Base-by-base conservation (phyloP, 257 asterid genomes). In the Phtheirospermum japonicum region DNA sequence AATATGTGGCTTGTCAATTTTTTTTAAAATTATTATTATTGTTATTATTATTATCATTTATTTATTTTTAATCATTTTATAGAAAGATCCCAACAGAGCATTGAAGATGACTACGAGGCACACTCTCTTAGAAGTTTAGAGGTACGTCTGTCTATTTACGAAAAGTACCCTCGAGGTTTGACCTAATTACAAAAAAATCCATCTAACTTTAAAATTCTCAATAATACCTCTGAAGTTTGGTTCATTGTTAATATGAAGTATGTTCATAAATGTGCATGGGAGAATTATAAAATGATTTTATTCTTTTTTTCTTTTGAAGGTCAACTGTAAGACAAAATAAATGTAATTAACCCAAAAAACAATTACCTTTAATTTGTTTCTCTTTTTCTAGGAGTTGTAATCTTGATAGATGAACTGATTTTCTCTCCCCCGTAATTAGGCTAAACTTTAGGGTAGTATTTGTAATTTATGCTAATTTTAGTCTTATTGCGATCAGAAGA, bases 61-160 rank as follows among this genome's bases (percentile, higher is more conserved):
- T 58, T 54, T 16, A 17, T n/a, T 30, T 13, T 40, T n/a, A n/a
- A 37, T 8, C 12, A 19, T 70, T 64, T 71, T 57, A 19, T 83
- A 93, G 99, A 83, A 66, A 71, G 95, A 93, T 79, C 94, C 87
- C 6, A 36, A 61, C 28, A 79, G 90, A 82, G 95, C 96, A 40
- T 65, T 89, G 73, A 80, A 77, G 80, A 93, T 93, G 99, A 87
- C 95, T 2, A 89, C 99, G 9, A 77, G 90, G 75, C 89, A 68
- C 65, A 93, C 97, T 0, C 83, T 93, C 5, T 18, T 79, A 57
- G 96, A 93, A 76, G 71, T 89, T 70, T 93, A 95, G 96, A 93
- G 99, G 99, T 92, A 79, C 13, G 67, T 40, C n/a, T 62, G 12
- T 34, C 56, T 54, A 34, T 50, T 10, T 58, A 56, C 50, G 36